A percentile compares a stretch with the other conserved stretches of the same genome.
phyloP scores from a whole-genome alignment of 2,329 filamentous ascomycete genomes.

The Diaporthe citriasiana region DNA sequence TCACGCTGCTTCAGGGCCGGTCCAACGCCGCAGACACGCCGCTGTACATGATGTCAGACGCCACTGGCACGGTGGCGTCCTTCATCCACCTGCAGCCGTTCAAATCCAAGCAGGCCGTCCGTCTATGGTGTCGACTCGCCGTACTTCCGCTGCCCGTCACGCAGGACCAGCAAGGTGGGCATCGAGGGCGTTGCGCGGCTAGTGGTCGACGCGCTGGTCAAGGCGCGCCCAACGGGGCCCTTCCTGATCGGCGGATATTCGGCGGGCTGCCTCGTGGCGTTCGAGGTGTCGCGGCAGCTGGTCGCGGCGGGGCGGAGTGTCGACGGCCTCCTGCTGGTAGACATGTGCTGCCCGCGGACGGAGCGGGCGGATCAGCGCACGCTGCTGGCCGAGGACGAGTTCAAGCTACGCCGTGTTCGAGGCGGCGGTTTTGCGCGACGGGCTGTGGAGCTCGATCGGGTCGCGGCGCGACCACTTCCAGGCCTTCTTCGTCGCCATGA shows the following conservation, averaged over 20 bases:
- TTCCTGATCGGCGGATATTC: conserved; percentile 48
- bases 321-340: conserved; percentile 45
- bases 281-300: conserved; percentile 46
- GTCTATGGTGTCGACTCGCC: conserved; percentile 51
- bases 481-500: conserved; percentile 39
- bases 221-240: conserved; percentile 45
- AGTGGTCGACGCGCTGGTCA: conserved; percentile 45
- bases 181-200: conserved; percentile 43
- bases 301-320: conserved; percentile 42
- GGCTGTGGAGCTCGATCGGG: conserved; percentile 30
- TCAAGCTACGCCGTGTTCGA: conserved; percentile 17
- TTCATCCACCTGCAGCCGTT: conserved; percentile 48
- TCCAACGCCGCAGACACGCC: conserved; percentile 43
- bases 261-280: conserved; percentile 46
- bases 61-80: conserved; percentile 47
- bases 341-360: conserved; percentile 45
- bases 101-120: conserved; percentile 44
- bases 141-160: conserved; percentile 45
- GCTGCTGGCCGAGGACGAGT: conserved; percentile 38
- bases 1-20: conserved; percentile 48
- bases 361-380: not conserved
- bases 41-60: conserved; percentile 50
- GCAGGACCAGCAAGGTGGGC: conserved; percentile 42
- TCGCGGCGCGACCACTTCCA: conserved; percentile 40
- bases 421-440: not conserved